Percentiles rank a stretch among this genome's conserved stretches.
These are phyloP conservation scores for Leishmania tropica DNA, from an alignment of 208 protist species.

Conservation along the genomic window DNA sequence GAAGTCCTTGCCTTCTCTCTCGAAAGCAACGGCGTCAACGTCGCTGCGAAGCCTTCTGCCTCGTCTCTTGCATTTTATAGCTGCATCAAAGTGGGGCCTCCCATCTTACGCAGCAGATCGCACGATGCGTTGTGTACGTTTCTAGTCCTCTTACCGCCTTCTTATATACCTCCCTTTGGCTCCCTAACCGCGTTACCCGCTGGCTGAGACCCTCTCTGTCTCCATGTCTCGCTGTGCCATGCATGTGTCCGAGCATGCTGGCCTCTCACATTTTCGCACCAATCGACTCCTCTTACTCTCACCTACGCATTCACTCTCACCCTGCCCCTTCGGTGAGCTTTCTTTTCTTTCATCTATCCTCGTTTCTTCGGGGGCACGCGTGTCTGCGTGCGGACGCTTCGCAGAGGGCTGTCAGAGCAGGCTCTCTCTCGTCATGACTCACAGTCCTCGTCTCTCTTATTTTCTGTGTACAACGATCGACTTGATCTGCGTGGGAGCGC, in stretches of 20 bases:
- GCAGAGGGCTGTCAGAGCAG: background rate
- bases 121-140: background rate
- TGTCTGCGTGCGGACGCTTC: background rate
- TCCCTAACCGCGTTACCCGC: background rate
- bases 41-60: background rate
- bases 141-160: background rate
- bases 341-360: background rate
- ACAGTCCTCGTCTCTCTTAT: background rate
- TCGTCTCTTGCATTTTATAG: background rate
- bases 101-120: background rate
- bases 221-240: background rate
- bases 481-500: too few species aligned
- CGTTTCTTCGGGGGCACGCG: background rate
- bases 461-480: background rate
- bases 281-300: background rate
- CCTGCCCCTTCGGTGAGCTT: background rate
- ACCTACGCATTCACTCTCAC: background rate
- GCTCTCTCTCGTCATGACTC: background rate
- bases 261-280: background rate
- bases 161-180: background rate
- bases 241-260: background rate
- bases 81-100: background rate
- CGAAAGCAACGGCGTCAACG: background rate
- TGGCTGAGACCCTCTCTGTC: background rate
- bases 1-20: background rate